Percentiles rank a stretch among this genome's conserved stretches.
Evolutionary conservation across 2,329 filamentous ascomycete genomes (phyloP).

Genomic region (Herpotrichia juniperi): DNA sequence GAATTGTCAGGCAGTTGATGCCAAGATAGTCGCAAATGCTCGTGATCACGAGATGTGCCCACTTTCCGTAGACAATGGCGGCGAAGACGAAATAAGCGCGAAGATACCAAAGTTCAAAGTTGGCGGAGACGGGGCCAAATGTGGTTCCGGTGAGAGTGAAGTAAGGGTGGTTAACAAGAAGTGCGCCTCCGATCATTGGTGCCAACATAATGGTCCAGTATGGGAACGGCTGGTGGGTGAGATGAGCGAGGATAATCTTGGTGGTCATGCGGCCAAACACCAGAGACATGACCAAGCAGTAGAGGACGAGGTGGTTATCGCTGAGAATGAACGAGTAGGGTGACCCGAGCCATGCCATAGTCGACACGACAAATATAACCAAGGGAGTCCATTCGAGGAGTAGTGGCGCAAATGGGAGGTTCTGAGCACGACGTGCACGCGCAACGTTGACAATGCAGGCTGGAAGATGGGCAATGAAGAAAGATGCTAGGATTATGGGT

Average conservation of each 20-base stretch:
- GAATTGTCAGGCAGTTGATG: conserved; percentile 93
- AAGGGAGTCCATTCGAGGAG: conserved; percentile 96
- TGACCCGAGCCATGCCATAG: conserved; percentile 85
- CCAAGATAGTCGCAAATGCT: conserved; percentile 91
- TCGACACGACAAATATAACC: conserved; percentile 75
- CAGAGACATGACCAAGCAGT: conserved; percentile 93
- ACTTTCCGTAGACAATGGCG: conserved; percentile 84
- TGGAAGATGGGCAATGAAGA: conserved; percentile 72
- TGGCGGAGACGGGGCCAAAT: conserved; percentile 67
- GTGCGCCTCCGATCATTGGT: conserved; percentile 83
- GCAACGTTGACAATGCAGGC: conserved; percentile 89
- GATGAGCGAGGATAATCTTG: conserved; percentile 96
- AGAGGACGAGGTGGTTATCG: conserved; percentile 88
- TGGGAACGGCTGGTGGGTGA: conserved; percentile 92
- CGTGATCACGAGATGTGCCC: conserved; percentile 89
- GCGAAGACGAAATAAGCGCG: conserved; percentile 85
- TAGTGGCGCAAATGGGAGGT: conserved; percentile 77
- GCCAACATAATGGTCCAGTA: conserved; percentile 93
- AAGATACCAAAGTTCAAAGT: conserved; percentile 78
- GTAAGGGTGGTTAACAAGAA: conserved; percentile 81
- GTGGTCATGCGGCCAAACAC: conserved; percentile 98
- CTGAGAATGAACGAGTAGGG: conserved; percentile 81
- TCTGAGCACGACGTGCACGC: conserved; percentile 72
- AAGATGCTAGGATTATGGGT: conserved; percentile 56
- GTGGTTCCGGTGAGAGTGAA: conserved; percentile 53